These are phyloP conservation scores for Ophiosphaerella narmari DNA, from an alignment of 2,329 filamentous ascomycete species.

Conservation along the genomic window DNA sequence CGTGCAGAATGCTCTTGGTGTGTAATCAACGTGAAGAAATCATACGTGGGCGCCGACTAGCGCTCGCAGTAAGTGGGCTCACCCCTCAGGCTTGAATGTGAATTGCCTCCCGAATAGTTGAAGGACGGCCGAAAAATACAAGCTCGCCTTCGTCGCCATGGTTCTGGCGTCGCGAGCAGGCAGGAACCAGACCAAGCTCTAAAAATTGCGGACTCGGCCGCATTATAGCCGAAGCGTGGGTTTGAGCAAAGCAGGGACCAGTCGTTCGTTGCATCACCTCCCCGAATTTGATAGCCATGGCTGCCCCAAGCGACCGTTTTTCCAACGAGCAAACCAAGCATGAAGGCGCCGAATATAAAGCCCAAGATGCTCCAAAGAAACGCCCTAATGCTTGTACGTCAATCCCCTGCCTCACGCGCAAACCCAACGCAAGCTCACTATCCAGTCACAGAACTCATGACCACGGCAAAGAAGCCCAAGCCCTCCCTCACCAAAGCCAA, in stretches of 20 bases:
- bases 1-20: background rate
- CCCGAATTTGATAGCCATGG: slow-evolving; percentile 6
- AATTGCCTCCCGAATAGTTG: background rate
- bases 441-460: slow-evolving; percentile 55
- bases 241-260: background rate
- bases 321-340: slow-evolving; percentile 14
- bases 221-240: slow-evolving; percentile 7
- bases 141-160: background rate
- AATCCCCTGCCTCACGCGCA: background rate
- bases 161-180: background rate
- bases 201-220: slow-evolving; percentile 17
- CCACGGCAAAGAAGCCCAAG: slow-evolving; percentile 45
- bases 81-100: slow-evolving; percentile 9
- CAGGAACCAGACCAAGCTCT: slow-evolving; percentile 12
- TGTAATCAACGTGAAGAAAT: background rate
- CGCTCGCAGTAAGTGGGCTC: slow-evolving; percentile 18
- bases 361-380: slow-evolving; percentile 14
- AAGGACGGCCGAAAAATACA: background rate
- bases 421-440: slow-evolving; percentile 25
- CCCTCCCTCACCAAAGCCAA: slow-evolving; percentile 19
- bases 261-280: background rate
- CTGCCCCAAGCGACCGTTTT: slow-evolving; percentile 1
- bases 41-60: slow-evolving; percentile 18
- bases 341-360: slow-evolving; percentile 26
- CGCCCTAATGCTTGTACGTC: slow-evolving; percentile 47